A percentile compares a stretch with the other conserved stretches of the same genome.
These are phyloP conservation scores for Rhizoclosmatium globosum DNA, from an alignment of 192 early-diverging fungal genomes.

Conservation along the genomic window DNA sequence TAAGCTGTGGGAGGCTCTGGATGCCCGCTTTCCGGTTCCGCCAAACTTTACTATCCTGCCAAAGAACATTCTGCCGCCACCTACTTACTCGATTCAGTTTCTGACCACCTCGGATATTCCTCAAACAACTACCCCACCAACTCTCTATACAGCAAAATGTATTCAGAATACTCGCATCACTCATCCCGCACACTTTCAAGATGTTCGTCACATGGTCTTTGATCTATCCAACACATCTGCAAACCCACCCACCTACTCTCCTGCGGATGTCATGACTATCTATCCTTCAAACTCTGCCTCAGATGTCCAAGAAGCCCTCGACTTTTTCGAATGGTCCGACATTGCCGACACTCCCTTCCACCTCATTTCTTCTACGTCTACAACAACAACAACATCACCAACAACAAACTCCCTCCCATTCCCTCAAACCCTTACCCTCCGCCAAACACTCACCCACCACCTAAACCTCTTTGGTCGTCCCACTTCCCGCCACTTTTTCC, in stretches of 20 bases:
- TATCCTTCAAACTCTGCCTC: conserved; percentile 72
- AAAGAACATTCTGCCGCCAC: conserved; percentile 47
- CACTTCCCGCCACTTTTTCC: conserved; percentile 85
- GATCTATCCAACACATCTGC: neutral
- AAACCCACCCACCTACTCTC: conserved; percentile 57
- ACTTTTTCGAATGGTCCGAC: conserved; percentile 72
- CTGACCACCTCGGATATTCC: conserved; percentile 16
- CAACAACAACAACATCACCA: conserved; percentile 39
- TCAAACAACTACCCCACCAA: neutral
- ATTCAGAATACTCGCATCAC: conserved; percentile 75
- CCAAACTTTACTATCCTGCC: conserved; percentile 60
- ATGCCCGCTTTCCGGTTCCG: conserved; percentile 70
- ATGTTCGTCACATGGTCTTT: conserved; percentile 88
- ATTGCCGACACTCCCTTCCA: conserved; percentile 70
- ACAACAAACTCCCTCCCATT: conserved; percentile 58
- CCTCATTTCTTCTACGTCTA: conserved; percentile 42
- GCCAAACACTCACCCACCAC: conserved; percentile 75
- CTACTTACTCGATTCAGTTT: conserved; percentile 60
- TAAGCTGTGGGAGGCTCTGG: conserved; percentile 74
- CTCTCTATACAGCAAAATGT: conserved; percentile 22
- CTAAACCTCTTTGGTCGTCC: conserved; percentile 90
- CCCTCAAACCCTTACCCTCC: conserved; percentile 68
- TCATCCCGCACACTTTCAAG: conserved; percentile 83
- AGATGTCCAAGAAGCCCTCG: conserved; percentile 77
- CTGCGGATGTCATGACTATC: conserved; percentile 86